Percentiles rank a stretch among this genome's conserved stretches.
Evolutionary conservation across 139 green algal species (phyloP).

Genomic region (Helicosporidium sp.): DNA sequence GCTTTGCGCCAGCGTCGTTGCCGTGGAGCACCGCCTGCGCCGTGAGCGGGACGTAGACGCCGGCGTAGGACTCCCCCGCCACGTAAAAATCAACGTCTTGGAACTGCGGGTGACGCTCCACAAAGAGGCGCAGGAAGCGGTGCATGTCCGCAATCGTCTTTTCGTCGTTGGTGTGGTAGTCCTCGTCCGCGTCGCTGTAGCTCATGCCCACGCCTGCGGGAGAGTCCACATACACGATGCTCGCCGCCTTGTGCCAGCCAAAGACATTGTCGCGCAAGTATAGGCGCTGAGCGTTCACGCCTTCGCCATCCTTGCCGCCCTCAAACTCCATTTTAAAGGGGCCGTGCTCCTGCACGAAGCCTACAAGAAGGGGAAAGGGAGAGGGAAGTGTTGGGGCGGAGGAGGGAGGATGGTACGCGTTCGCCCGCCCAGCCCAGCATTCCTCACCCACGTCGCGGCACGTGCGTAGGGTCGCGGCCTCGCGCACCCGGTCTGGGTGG

Average conservation of each 20-base stretch:
- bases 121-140: slow-evolving; percentile 34
- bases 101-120: slow-evolving; percentile 25
- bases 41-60: slow-evolving; percentile 49
- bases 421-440: no score
- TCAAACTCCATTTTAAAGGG: slow-evolving; percentile 19
- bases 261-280: no score
- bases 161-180: slow-evolving; percentile 20
- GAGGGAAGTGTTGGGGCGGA: neutral
- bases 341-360: slow-evolving; percentile 41
- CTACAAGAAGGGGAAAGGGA: slow-evolving; percentile 14
- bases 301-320: slow-evolving; percentile 5
- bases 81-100: slow-evolving; percentile 15
- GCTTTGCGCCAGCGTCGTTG: neutral
- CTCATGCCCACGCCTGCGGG: slow-evolving; percentile 19
- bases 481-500: no score
- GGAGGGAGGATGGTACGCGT: no score
- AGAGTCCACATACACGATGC: slow-evolving; percentile 44
- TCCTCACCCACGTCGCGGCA: no score
- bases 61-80: slow-evolving; percentile 40
- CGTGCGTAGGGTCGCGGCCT: no score
- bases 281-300: no score
- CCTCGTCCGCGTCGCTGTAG: slow-evolving; percentile 10
- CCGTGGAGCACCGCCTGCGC: slow-evolving; percentile 18
- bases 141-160: slow-evolving; percentile 36
- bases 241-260: slow-evolving; percentile 47